Conservation (phyloP, 2,329 filamentous ascomycete genomes). For the Periconia macrospinosa region DNA sequence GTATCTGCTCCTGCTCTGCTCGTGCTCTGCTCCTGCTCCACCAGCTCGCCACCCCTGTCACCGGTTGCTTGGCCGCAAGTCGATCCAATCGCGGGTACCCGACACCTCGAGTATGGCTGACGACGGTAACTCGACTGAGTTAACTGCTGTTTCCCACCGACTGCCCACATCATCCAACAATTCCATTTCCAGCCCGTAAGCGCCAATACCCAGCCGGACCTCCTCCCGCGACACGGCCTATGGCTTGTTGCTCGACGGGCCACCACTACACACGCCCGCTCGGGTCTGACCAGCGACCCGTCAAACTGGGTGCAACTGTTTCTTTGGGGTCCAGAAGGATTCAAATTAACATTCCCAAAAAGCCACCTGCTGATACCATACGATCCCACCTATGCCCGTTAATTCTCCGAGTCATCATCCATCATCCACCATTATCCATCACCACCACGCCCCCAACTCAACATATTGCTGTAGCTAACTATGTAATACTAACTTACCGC, state of each 20-base stretch:
- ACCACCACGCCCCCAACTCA: no score
- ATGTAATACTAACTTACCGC: no score
- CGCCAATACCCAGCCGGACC: slow-evolving; percentile 12
- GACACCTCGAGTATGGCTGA: slow-evolving; percentile 1
- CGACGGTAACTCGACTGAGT: no score
- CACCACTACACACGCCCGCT: background rate
- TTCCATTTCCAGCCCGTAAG: slow-evolving; percentile 18
- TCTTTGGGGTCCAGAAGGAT: slow-evolving; percentile 4
- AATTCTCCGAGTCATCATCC: slow-evolving; percentile 5
- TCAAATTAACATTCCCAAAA: slow-evolving; percentile 7
- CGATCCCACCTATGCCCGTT: no score
- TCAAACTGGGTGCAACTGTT: slow-evolving; percentile 8
- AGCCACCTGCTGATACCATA: slow-evolving; percentile 1
- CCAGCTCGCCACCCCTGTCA: slow-evolving; percentile 17
- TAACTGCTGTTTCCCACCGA: background rate
- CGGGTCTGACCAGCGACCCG: slow-evolving; percentile 5
- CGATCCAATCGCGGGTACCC: slow-evolving; percentile 11
- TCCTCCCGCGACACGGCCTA: no score
- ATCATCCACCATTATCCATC: background rate
- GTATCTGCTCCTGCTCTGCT: background rate
- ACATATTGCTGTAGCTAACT: no score
- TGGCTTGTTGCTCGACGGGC: slow-evolving; percentile 6
- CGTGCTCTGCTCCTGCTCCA: slow-evolving; percentile 7
- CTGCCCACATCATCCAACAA: no score
- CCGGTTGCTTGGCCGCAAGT: slow-evolving; percentile 8